Conservation (phyloP, 805 yeast species). For the Metschnikowia kunwiensis region DNA sequence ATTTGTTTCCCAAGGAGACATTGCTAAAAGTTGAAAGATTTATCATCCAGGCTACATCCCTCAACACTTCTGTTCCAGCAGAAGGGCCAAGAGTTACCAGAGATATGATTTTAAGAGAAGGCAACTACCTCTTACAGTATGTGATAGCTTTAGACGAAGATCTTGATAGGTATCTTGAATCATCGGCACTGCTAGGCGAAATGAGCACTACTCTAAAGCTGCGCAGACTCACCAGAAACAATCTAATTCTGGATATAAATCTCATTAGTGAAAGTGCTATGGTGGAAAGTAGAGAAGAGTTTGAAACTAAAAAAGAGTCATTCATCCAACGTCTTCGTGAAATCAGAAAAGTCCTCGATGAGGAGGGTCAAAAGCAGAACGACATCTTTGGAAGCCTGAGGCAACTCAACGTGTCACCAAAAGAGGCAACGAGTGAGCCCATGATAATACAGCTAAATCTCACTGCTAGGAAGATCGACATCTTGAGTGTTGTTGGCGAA, state of each 20-base stretch:
- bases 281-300: constrained; percentile 23
- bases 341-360: constrained; percentile 26
- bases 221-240: constrained; percentile 25
- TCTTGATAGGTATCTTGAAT: constrained; percentile 19
- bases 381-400: constrained; percentile 13
- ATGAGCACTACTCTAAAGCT: constrained; percentile 9
- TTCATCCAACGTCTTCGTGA: constrained; percentile 24
- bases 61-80: constrained; percentile 16
- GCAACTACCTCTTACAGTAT: constrained; percentile 33
- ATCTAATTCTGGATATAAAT: constrained; percentile 30
- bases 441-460: not conserved
- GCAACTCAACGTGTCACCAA: not conserved
- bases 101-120: constrained; percentile 37
- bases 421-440: not conserved
- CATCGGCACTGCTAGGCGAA: constrained; percentile 6
- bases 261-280: constrained; percentile 30
- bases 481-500: constrained; percentile 7
- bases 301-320: constrained; percentile 23
- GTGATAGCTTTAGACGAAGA: constrained; percentile 31
- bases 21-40: constrained; percentile 36
- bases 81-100: constrained; percentile 15
- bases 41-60: constrained; percentile 38
- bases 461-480: constrained; percentile 10
- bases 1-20: constrained; percentile 30
- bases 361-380: constrained; percentile 24